Evolutionary conservation across 2,329 filamentous ascomycete genomes (phyloP).

Genomic region (Clonostachys rosea): DNA sequence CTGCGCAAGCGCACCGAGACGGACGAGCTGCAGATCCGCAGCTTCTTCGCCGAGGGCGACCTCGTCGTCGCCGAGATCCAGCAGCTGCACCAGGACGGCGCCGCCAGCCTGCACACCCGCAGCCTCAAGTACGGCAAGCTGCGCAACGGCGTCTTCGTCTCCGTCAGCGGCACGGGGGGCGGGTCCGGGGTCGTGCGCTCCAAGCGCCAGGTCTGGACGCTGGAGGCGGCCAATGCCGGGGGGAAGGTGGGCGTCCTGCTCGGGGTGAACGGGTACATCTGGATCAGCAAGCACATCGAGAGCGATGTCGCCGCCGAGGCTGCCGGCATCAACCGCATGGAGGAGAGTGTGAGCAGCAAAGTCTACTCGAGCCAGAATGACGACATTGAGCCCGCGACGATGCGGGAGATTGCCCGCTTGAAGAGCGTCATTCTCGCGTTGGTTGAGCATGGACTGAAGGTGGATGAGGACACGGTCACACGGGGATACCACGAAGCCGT

Average conservation of each 20-base stretch:
- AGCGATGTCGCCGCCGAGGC: conserved; percentile 43
- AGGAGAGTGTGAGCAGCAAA: conserved; percentile 78
- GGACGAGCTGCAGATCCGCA: conserved; percentile 93
- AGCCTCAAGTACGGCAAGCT: conserved; percentile 93
- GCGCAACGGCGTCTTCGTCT: conserved; percentile 85
- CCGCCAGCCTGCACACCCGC: conserved; percentile 83
- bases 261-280: conserved; percentile 96
- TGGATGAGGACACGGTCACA: conserved; percentile 87
- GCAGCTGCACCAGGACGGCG: conserved; percentile 78
- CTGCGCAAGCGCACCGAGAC: conserved; percentile 88
- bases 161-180: conserved; percentile 76
- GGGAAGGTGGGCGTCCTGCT: conserved; percentile 79
- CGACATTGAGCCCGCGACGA: conserved; percentile 67
- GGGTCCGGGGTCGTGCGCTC: conserved; percentile 82
- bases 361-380: conserved; percentile 98
- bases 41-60: conserved; percentile 96
- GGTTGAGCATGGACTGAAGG: conserved; percentile 74
- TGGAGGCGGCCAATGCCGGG: conserved; percentile 52
- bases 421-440: conserved; percentile 77
- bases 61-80: conserved; percentile 94
- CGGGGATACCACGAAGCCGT: conserved; percentile 78
- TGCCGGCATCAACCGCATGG: conserved; percentile 74
- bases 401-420: conserved; percentile 83
- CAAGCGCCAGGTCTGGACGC: conserved; percentile 82
- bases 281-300: conserved; percentile 82